Base-by-base conservation (phyloP, 495 filamentous ascomycete genomes). In the Penicillium manginii region DNA sequence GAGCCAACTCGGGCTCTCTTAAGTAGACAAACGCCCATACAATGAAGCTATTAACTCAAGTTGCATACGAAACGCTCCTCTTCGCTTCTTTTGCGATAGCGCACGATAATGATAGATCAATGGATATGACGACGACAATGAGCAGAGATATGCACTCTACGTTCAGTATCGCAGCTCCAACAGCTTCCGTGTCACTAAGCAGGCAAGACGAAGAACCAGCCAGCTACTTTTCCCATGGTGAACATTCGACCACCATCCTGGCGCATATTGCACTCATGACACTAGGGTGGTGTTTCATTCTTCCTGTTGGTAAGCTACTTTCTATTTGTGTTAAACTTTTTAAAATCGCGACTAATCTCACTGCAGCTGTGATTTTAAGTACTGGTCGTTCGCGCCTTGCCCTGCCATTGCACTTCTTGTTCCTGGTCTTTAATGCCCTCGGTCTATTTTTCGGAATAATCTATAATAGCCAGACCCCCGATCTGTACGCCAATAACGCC, bases 401-500 rank as follows among this genome's bases (percentile, higher is more conserved):
- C 2, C 77, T 93, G 1, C 78, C 80, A 14, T 75, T 83, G 19
- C 93, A 97, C 68, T 81, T 92, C 57, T 52, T 84, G 2, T 98
- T 98, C 74, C 75, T 93, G 37, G 72, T 83, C 11, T 66, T 86
- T 23, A 93, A 96, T 72, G 86, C 78, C 3, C 62, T 88, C 15
- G 91, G 89, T 40, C 61, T 96, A 52, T 66, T 96, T 21, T 65
- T 92, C 39, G 88, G 86, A 2, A 82, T 87, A 53, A 77, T 94
- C 19, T 96, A 97, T 76, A 91, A 93, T 69, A 80, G 79, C 62
- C 85, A 83, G 48, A 97, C 92, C 0, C 92, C 92, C 2, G 91
- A 97, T 70, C 74, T 98, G 1, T 98, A 97, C 66, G 83, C 86
- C 49, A 88, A 90, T 67, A 96, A 97, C 68, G 84, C 88, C 6